A percentile compares a stretch with the other conserved stretches of the same genome.
Conservation (phyloP, 1,284 basidiomycete genomes). For the Trichosporon asahii region DNA sequence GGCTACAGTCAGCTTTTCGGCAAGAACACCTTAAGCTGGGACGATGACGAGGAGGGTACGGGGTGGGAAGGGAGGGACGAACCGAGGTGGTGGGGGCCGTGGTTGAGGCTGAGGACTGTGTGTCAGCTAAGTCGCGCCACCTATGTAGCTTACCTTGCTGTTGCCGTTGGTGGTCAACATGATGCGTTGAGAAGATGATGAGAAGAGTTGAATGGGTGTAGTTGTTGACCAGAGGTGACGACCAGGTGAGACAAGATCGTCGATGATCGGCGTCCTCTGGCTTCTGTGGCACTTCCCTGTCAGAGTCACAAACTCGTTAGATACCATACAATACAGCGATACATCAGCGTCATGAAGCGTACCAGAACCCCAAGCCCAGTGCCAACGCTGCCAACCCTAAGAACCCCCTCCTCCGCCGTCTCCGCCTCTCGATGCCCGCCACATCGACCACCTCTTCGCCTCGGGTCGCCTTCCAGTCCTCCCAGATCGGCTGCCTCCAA, state of each 20-base stretch:
- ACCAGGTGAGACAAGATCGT: background rate
- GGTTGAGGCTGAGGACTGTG: no score
- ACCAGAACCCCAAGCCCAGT: background rate
- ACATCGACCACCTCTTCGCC: background rate
- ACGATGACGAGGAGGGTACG: no score
- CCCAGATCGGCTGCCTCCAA: background rate
- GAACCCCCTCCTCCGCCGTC: background rate
- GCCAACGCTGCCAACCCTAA: background rate
- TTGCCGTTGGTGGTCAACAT: no score
- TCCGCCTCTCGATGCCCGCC: background rate
- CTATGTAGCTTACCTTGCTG: no score
- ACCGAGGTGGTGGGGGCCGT: no score
- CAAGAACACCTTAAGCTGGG: no score
- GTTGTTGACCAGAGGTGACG: background rate
- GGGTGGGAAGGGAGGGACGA: no score
- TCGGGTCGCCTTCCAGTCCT: background rate
- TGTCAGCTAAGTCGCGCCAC: no score
- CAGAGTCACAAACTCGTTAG: no score
- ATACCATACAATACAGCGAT: no score
- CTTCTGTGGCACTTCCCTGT: background rate
- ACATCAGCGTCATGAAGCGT: background rate
- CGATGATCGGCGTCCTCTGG: background rate
- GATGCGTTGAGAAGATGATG: background rate
- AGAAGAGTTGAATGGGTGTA: background rate
- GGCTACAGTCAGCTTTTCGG: background rate